Conservation (phyloP, 768 basidiomycete genomes). For the Suillus lakei region DNA sequence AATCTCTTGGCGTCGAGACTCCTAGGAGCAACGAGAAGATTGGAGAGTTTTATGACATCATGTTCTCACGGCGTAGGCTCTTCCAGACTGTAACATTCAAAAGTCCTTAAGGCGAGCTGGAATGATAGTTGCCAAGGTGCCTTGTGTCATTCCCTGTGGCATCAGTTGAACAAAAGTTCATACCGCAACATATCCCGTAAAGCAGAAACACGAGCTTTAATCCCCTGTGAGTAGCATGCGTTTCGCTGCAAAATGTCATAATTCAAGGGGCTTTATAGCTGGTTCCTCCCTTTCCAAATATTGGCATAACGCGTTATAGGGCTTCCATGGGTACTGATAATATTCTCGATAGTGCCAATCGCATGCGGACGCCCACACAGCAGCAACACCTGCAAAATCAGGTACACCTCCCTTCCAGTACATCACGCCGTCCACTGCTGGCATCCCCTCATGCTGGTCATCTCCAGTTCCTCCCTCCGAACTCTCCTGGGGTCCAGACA, state of each 20-base stretch:
- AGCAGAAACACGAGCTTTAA: background rate
- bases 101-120: background rate
- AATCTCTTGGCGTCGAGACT: background rate
- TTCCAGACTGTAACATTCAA: background rate
- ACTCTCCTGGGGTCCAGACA: background rate
- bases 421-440: background rate
- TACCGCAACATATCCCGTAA: background rate
- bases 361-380: background rate
- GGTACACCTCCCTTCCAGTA: background rate
- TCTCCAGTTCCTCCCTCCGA: background rate
- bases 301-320: background rate
- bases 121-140: too few species aligned
- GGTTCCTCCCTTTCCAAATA: background rate
- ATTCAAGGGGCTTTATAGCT: background rate
- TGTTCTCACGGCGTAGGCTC: slow-evolving; percentile 1
- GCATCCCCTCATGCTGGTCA: slow-evolving; percentile 11
- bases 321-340: background rate
- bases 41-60: slow-evolving; percentile 6
- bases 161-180: background rate
- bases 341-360: background rate
- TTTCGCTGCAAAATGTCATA: background rate
- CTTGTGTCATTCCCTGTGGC: background rate
- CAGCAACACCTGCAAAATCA: slow-evolving; percentile 8
- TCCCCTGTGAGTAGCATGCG: background rate
- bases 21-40: background rate